phyloP scores from a whole-genome alignment of 140 eudicot species.

The Stevia rebaudiana region DNA sequence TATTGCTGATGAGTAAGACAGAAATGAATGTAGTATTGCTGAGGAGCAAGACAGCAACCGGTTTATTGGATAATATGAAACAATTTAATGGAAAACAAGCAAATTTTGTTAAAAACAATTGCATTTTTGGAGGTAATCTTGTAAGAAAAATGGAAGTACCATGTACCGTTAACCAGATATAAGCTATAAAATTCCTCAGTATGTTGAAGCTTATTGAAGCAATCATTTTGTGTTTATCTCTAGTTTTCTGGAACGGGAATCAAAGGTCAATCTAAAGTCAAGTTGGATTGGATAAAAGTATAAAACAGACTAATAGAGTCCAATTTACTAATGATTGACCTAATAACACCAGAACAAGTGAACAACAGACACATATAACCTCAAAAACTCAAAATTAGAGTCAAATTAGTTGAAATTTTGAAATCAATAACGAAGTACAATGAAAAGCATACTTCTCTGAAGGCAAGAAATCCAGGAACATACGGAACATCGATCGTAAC shows the following conservation, averaged over 20 bases:
- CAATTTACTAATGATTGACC: neutral
- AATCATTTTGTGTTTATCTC: neutral
- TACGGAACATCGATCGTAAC: constrained; percentile 60
- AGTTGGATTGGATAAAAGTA: neutral
- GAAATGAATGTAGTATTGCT: no score
- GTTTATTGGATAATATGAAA: neutral
- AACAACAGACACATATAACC: neutral
- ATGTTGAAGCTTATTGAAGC: neutral
- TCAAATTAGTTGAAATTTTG: neutral
- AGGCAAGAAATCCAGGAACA: constrained; percentile 83
- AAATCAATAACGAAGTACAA: neutral
- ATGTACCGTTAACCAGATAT: neutral
- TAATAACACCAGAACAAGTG: neutral
- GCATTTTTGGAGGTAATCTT: neutral
- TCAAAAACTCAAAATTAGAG: neutral
- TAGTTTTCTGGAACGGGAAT: neutral
- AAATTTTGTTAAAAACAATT: neutral
- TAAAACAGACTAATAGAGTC: neutral
- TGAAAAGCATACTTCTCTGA: constrained; percentile 59
- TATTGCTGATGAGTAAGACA: neutral
- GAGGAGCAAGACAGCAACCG: neutral
- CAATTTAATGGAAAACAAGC: neutral
- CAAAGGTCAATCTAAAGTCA: neutral
- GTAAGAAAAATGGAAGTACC: neutral
- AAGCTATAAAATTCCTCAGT: neutral